Evolutionary conservation across 2,329 filamentous ascomycete species (phyloP).

Genomic region (Trichoderma sp.): DNA sequence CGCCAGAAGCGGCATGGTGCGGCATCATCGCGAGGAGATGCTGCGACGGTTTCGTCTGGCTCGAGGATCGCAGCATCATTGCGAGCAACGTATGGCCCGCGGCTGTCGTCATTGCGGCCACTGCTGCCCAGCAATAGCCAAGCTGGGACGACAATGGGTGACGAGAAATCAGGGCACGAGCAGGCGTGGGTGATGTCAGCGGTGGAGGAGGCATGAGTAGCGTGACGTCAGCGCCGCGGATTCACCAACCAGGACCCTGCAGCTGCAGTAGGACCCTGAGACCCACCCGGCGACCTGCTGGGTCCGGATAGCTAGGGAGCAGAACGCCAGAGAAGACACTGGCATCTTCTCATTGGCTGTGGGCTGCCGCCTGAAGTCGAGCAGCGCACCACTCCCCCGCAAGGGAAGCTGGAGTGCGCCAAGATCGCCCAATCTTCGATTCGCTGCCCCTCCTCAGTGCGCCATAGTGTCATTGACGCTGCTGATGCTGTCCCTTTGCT

Average conservation of each 20-base stretch:
- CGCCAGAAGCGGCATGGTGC: slow-evolving; percentile 14
- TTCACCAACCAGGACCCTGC: slow-evolving; percentile 35
- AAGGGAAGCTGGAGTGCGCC: slow-evolving; percentile 8
- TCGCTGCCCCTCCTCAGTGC: slow-evolving; percentile 8
- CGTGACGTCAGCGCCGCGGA: slow-evolving; percentile 38
- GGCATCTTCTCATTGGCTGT: slow-evolving; percentile 23
- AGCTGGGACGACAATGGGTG: slow-evolving; percentile 13
- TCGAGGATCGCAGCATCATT: slow-evolving; percentile 7
- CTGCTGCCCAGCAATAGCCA: neutral
- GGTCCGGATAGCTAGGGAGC: slow-evolving; percentile 1
- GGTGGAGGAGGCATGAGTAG: slow-evolving; percentile 26
- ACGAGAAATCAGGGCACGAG: slow-evolving; percentile 21
- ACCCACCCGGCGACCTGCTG: slow-evolving; percentile 17
- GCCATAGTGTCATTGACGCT: slow-evolving; percentile 20
- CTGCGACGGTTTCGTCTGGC: neutral
- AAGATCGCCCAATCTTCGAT: slow-evolving; percentile 26
- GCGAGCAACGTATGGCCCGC: neutral
- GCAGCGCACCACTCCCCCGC: slow-evolving; percentile 15
- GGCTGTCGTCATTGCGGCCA: slow-evolving; percentile 27
- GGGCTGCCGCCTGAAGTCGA: slow-evolving; percentile 7
- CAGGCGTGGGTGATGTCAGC: slow-evolving; percentile 36
- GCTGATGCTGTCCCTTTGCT: slow-evolving; percentile 30
- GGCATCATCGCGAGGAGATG: neutral
- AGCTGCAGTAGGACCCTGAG: slow-evolving; percentile 33
- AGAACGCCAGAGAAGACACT: slow-evolving; percentile 22